These are phyloP conservation scores for Aspergillus hancockii DNA, from an alignment of 495 filamentous ascomycete species.

Conservation along the genomic window DNA sequence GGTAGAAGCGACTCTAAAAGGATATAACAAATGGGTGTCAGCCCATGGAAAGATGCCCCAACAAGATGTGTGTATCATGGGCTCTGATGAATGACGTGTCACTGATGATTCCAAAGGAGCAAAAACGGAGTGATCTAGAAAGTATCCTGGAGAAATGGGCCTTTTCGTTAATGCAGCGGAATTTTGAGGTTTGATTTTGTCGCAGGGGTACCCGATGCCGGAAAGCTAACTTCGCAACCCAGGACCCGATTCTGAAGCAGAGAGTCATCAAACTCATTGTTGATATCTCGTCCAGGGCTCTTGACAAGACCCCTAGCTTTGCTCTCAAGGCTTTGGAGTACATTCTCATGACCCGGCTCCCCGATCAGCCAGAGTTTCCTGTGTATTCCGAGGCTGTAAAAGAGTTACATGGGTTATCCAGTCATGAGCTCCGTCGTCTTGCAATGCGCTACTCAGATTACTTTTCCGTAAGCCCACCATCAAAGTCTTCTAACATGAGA, in stretches of 20 bases:
- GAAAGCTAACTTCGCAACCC: slow-evolving; percentile 3
- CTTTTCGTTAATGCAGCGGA: slow-evolving; percentile 66
- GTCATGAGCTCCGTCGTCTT: slow-evolving; percentile 83
- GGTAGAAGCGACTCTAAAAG: slow-evolving; percentile 87
- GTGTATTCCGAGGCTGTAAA: slow-evolving; percentile 89
- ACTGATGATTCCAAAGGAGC: slow-evolving; percentile 47
- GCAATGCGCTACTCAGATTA: slow-evolving; percentile 89
- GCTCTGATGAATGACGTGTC: neutral
- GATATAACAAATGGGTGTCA: slow-evolving; percentile 78
- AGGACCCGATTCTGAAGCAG: slow-evolving; percentile 86
- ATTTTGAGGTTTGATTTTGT: slow-evolving; percentile 61
- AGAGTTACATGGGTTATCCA: slow-evolving; percentile 77
- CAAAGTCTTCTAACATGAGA: neutral
- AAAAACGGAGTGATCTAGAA: slow-evolving; percentile 62
- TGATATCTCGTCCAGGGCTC: slow-evolving; percentile 77
- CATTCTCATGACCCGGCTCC: slow-evolving; percentile 77
- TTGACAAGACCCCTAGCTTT: slow-evolving; percentile 75
- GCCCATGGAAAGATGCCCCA: slow-evolving; percentile 53
- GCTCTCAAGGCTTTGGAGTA: slow-evolving; percentile 88
- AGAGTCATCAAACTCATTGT: slow-evolving; percentile 81
- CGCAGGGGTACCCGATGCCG: neutral
- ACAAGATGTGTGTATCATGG: slow-evolving; percentile 46
- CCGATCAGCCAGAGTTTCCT: slow-evolving; percentile 64
- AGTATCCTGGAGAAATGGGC: slow-evolving; percentile 80
- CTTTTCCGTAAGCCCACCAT: slow-evolving; percentile 59